These are phyloP conservation scores for Botrytis porri DNA, from an alignment of 2,329 filamentous ascomycete genomes.

Conservation along the genomic window DNA sequence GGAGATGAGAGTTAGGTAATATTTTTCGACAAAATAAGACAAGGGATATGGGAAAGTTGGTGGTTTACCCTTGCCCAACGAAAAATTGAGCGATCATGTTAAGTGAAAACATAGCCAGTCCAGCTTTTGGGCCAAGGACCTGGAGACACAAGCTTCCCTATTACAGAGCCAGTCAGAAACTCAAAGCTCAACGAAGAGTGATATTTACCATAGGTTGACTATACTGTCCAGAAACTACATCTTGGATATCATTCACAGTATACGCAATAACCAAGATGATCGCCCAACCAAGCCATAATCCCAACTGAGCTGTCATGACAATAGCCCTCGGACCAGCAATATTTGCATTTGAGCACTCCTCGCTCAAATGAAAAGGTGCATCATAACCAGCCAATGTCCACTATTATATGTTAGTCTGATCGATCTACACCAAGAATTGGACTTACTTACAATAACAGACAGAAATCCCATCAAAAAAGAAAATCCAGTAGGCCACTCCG, in stretches of 20 bases:
- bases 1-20: not conserved
- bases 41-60: accelerated
- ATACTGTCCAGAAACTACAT: slow-evolving; percentile 56
- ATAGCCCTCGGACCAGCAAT: slow-evolving; percentile 63
- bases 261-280: slow-evolving; percentile 65
- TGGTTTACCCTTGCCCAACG: slow-evolving; percentile 62
- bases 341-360: slow-evolving; percentile 67
- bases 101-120: slow-evolving; percentile 59
- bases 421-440: no score
- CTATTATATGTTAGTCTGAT: not conserved
- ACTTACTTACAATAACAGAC: slow-evolving; percentile 47
- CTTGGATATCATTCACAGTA: slow-evolving; percentile 62
- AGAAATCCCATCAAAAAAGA: slow-evolving; percentile 63
- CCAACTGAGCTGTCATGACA: slow-evolving; percentile 57
- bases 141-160: slow-evolving; percentile 58
- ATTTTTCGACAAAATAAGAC: accelerated
- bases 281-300: slow-evolving; percentile 59
- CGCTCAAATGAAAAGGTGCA: slow-evolving; percentile 61
- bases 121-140: slow-evolving; percentile 57
- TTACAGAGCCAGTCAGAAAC: slow-evolving; percentile 30
- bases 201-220: slow-evolving; percentile 63
- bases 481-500: slow-evolving; percentile 56
- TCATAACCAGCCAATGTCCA: slow-evolving; percentile 55
- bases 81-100: slow-evolving; percentile 68
- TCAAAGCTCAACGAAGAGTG: accelerated